These are phyloP conservation scores for Diaporthe longicolla DNA, from an alignment of 2,329 filamentous ascomycete genomes.

Conservation along the genomic window DNA sequence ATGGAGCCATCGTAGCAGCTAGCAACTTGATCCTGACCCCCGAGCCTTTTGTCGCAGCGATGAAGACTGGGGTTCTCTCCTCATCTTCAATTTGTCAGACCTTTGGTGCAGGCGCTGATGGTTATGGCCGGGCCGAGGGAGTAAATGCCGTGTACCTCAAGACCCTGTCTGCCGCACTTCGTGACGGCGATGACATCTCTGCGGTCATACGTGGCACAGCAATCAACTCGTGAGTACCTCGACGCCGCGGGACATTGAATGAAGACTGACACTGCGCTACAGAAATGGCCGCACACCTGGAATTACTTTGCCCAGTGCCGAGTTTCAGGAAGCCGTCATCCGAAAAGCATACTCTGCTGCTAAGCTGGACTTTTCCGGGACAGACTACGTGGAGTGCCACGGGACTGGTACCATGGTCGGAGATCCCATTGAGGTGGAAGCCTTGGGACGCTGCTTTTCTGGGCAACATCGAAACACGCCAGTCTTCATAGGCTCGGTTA, in stretches of 20 bases:
- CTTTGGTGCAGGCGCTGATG: background rate
- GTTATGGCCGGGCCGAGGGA: background rate
- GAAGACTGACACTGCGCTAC: background rate
- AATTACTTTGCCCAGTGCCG: background rate
- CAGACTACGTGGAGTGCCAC: background rate
- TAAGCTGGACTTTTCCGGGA: background rate
- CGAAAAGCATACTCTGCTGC: background rate
- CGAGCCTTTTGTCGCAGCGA: background rate
- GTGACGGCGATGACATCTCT: background rate
- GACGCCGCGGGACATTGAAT: background rate
- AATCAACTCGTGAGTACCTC: background rate
- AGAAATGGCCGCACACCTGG: background rate
- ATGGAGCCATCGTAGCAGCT: background rate
- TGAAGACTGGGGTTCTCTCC: background rate
- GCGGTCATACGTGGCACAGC: background rate
- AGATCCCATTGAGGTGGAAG: background rate
- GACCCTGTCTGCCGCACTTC: background rate
- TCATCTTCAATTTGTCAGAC: background rate
- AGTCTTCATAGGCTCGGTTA: background rate
- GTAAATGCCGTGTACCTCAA: background rate
- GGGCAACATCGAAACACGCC: background rate
- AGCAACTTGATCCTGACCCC: background rate
- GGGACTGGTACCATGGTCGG: background rate
- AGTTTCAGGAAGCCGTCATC: background rate
- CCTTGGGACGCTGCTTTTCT: background rate